Evolutionary conservation across 306 rosid genomes (phyloP).

Genomic region (Ziziphus jujuba): DNA sequence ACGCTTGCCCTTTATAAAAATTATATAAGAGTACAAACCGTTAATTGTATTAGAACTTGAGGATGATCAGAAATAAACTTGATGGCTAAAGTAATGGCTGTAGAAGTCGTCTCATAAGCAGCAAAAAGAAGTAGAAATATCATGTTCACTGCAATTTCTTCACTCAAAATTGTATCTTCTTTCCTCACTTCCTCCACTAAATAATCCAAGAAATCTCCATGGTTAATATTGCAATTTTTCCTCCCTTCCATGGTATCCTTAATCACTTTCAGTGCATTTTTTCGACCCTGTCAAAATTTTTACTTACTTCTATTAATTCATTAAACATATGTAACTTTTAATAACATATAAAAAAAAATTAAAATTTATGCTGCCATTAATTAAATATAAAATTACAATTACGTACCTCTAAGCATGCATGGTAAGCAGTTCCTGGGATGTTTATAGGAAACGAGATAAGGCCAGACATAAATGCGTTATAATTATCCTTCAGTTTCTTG

Average conservation of each 20-base stretch:
- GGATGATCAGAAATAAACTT: slow-evolving; percentile 12
- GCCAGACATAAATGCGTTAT: not conserved
- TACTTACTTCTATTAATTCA: too few species aligned
- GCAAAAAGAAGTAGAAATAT: slow-evolving; percentile 13
- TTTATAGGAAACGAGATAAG: slow-evolving; percentile 3
- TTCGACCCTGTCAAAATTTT: slow-evolving; percentile 9
- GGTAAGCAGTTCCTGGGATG: slow-evolving; percentile 11
- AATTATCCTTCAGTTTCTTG: not conserved
- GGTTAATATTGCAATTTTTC: not conserved
- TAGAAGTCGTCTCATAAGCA: not conserved
- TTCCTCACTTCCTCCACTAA: slow-evolving; percentile 12
- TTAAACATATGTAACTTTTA: too few species aligned
- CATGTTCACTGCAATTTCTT: slow-evolving; percentile 3
- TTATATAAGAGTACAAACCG: not conserved
- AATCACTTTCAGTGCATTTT: not conserved
- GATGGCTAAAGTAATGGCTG: not conserved
- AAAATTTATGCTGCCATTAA: too few species aligned
- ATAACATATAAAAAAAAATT: too few species aligned
- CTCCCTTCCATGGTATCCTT: slow-evolving; percentile 3
- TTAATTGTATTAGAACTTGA: not conserved
- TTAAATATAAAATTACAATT: too few species aligned
- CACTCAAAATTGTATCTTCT: not conserved
- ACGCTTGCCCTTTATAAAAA: too few species aligned
- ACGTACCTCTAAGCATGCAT: slow-evolving; percentile 7
- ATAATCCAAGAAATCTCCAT: slow-evolving; percentile 16